Evolutionary conservation across 495 filamentous ascomycete species (phyloP), one percentile per base, ranked within the genome.

Genomic region (Eremomyces bilateralis): DNA sequence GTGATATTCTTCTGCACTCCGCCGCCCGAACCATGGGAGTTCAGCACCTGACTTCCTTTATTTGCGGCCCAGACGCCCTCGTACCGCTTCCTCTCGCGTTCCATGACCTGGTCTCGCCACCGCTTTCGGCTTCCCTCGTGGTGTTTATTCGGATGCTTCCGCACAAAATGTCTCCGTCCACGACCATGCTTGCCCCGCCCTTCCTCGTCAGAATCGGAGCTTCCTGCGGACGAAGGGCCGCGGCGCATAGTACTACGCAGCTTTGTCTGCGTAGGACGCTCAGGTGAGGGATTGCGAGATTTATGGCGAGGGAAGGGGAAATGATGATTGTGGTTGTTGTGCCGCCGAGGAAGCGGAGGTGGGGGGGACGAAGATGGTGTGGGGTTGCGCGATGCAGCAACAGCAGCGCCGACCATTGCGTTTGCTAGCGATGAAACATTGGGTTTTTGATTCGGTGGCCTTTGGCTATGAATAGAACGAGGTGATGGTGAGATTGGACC

Each of bases 31-130:
- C n/a, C n/a, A n/a, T n/a, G n/a, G n/a, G n/a, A n/a, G n/a, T n/a
- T n/a, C n/a, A n/a, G n/a, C n/a, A n/a, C n/a, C n/a, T n/a, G n/a
- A n/a, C n/a, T n/a, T n/a, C n/a, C n/a, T n/a, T n/a, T n/a, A n/a
- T n/a, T n/a, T n/a, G n/a, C 83, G 17, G 90, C 88, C 82, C 83
- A 97, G 2, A 97, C 74, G 3, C 82, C 90, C 55, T 95, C 88
- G 46, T 95, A 95, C n/a, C 85, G 63, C 45, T 79, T 81, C 24
- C 82, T 64, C 46, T 94, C 80, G 5, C 70, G 56, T 38, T 76
- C 67, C 0, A 77, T 79, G 25, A 95, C 63, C 35, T 69, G 62
- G 38, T 78, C 73, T 20, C 74, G 62, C 80, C 82, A 94, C n/a
- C 79, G 65, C 46, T 73, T 78, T 15, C 82, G 69, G 25, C 79